Evolutionary conservation across 2,329 filamentous ascomycete species (phyloP).

Genomic region (Diaporthe caulivora): DNA sequence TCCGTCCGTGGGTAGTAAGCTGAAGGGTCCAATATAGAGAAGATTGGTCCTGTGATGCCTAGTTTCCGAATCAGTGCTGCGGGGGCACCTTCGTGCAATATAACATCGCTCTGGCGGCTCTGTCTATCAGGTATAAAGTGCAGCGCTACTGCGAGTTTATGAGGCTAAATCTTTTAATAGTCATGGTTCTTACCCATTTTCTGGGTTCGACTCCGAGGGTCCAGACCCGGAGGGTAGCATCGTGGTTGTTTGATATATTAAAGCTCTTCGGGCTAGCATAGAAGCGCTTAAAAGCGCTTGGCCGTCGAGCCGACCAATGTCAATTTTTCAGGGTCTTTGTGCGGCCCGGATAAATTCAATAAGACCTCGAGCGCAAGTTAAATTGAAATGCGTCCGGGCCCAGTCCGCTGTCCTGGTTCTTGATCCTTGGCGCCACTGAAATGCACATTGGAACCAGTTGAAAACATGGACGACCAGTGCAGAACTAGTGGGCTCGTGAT

Average conservation of each 20-base stretch:
- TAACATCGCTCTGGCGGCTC: constrained; percentile 27
- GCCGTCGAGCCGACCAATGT: not conserved
- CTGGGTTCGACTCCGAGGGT: constrained; percentile 20
- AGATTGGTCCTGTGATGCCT: constrained; percentile 21
- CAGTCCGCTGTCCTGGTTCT: constrained; percentile 11
- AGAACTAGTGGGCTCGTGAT: not conserved
- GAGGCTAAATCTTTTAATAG: constrained; percentile 32
- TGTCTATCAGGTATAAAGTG: constrained; percentile 25
- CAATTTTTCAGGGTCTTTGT: constrained; percentile 17
- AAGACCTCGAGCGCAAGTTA: constrained; percentile 6
- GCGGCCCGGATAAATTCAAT: constrained; percentile 29
- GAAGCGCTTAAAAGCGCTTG: constrained; percentile 26
- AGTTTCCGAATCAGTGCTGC: constrained; percentile 30
- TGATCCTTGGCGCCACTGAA: constrained; percentile 10
- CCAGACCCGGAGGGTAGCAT: constrained; percentile 26
- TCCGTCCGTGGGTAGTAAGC: constrained; percentile 27
- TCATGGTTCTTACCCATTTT: constrained; percentile 25
- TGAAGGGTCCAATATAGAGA: constrained; percentile 26
- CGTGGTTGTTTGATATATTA: constrained; percentile 22
- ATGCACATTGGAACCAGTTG: not conserved
- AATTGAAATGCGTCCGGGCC: constrained; percentile 9
- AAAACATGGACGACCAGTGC: not conserved
- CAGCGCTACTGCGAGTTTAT: constrained; percentile 22
- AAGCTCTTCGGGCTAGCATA: constrained; percentile 22
- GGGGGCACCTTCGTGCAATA: constrained; percentile 29